Evolutionary conservation across 306 rosid species (phyloP).

Genomic region (Albizia julibrissin): DNA sequence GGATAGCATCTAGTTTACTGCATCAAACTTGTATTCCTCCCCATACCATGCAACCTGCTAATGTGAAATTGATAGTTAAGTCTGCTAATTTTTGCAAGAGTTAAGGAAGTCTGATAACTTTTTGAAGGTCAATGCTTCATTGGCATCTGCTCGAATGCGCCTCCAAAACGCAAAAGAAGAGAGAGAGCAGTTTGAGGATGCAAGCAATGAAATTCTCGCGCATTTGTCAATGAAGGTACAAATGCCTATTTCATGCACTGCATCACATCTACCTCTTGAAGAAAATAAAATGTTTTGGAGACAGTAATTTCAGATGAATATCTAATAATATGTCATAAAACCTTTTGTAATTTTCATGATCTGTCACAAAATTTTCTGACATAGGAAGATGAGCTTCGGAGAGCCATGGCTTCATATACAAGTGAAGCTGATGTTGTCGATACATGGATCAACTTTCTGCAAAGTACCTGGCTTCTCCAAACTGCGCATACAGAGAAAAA

Average conservation of each 20-base stretch:
- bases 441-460: slow-evolving; percentile 67
- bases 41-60: slow-evolving; percentile 5
- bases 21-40: slow-evolving; percentile 6
- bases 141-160: slow-evolving; percentile 59
- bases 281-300: neutral
- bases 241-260: slow-evolving; percentile 22
- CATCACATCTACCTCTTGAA: neutral
- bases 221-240: slow-evolving; percentile 78
- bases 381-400: slow-evolving; percentile 80
- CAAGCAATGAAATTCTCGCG: slow-evolving; percentile 69
- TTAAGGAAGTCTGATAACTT: slow-evolving; percentile 25
- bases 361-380: slow-evolving; percentile 36
- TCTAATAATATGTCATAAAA: neutral
- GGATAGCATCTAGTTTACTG: slow-evolving; percentile 24
- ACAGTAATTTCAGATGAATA: neutral
- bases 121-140: slow-evolving; percentile 59
- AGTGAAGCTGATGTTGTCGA: slow-evolving; percentile 67
- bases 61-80: slow-evolving; percentile 24
- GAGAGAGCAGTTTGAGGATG: slow-evolving; percentile 84
- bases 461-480: slow-evolving; percentile 66
- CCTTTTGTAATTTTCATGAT: slow-evolving; percentile 23
- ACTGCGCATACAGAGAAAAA: slow-evolving; percentile 48
- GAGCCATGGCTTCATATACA: slow-evolving; percentile 66
- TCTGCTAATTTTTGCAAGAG: slow-evolving; percentile 20
- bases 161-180: slow-evolving; percentile 85